Percentiles rank a stretch among this genome's conserved stretches.
Evolutionary conservation across 306 rosid species (phyloP).

Genomic region (Prunus campanulata): DNA sequence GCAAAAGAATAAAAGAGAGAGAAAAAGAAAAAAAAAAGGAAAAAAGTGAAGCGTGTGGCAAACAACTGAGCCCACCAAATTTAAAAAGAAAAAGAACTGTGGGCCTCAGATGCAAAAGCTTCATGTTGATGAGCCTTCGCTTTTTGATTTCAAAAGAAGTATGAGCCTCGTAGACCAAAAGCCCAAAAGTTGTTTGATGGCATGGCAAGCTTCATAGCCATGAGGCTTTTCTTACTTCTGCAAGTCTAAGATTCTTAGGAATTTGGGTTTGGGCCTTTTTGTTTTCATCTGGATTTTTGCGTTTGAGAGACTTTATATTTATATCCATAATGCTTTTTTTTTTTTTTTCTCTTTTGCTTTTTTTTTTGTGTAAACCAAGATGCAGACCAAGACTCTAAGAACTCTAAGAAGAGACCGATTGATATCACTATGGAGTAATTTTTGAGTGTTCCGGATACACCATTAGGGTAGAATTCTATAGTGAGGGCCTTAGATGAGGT

Average conservation of each 20-base stretch:
- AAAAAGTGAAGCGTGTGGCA: neutral
- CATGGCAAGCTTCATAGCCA: neutral
- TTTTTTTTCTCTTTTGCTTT: too few species aligned
- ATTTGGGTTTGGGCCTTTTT: constrained; percentile 1
- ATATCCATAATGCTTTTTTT: neutral
- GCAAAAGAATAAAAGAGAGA: neutral
- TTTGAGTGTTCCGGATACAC: neutral
- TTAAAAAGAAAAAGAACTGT: too few species aligned
- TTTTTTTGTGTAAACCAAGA: neutral
- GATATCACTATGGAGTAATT: neutral
- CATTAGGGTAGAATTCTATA: neutral
- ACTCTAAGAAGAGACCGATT: neutral
- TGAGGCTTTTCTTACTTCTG: neutral
- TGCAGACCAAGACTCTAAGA: neutral
- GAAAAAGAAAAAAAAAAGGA: neutral
- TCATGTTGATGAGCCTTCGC: too few species aligned
- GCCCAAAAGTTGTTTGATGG: neutral
- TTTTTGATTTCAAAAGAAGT: too few species aligned
- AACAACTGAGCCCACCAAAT: neutral
- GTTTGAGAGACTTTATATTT: neutral
- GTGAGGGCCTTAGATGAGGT: too few species aligned
- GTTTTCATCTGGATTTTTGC: neutral
- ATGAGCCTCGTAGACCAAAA: neutral
- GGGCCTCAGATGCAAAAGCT: too few species aligned
- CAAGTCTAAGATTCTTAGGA: neutral